Conservation (phyloP, 306 rosid genomes). For the Cucumis sativus region DNA sequence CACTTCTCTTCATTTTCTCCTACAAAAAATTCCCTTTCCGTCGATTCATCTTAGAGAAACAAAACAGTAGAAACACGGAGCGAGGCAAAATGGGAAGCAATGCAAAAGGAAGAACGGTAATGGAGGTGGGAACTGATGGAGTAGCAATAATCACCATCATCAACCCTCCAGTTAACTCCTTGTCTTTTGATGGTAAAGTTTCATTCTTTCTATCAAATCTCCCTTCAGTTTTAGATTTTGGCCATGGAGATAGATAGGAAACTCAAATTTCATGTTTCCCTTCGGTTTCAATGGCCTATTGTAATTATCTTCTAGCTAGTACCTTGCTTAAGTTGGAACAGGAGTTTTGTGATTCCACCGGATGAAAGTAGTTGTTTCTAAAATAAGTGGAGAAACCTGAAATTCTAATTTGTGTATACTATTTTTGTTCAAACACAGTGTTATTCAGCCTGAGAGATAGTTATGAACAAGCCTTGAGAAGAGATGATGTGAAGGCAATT, state of each 20-base stretch:
- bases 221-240: background rate
- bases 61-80: background rate
- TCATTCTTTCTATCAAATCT: background rate
- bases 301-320: too few species aligned
- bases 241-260: background rate
- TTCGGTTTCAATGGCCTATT: too few species aligned
- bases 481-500: constrained; percentile 85
- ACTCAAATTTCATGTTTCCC: too few species aligned
- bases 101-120: constrained; percentile 40
- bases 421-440: constrained; percentile 23
- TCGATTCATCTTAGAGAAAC: background rate
- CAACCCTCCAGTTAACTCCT: constrained; percentile 95
- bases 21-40: background rate
- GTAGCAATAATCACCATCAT: constrained; percentile 80
- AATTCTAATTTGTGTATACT: background rate
- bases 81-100: constrained; percentile 32
- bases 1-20: background rate
- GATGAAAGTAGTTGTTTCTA: too few species aligned
- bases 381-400: background rate
- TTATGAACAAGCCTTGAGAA: constrained; percentile 50
- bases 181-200: constrained; percentile 66
- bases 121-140: constrained; percentile 87
- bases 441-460: constrained; percentile 48
- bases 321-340: too few species aligned
- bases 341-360: too few species aligned